Percentiles rank a stretch among this genome's conserved stretches.
Conservation (phyloP, 1,139 yeast genomes). For the Pneumocystis sp. region DNA sequence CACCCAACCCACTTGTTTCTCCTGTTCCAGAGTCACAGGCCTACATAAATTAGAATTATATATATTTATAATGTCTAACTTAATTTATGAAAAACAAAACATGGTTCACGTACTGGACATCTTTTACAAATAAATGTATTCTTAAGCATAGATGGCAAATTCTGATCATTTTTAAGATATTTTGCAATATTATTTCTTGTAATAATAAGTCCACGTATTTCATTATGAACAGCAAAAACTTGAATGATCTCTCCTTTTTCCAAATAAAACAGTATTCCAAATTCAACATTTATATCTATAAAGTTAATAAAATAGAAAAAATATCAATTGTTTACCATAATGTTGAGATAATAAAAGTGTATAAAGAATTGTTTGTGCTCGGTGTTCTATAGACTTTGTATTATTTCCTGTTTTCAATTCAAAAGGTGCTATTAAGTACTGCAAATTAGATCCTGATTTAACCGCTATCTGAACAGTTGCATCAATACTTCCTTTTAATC, state of each 20-base stretch:
- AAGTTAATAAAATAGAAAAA: not conserved
- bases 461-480: conserved; percentile 58
- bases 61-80: not conserved
- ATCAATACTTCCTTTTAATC: conserved; percentile 83
- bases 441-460: conserved; percentile 20
- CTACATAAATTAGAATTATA: not conserved
- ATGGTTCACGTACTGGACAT: conserved; percentile 46
- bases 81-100: conserved; percentile 55
- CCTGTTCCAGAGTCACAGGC: conserved; percentile 40
- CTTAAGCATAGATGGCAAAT: conserved; percentile 45
- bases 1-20: conserved; percentile 26
- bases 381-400: conserved; percentile 47
- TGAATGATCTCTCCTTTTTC: conserved; percentile 42
- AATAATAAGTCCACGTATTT: conserved; percentile 50
- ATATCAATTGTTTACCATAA: conserved; percentile 26
- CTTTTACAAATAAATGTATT: conserved; percentile 46
- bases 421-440: conserved; percentile 35
- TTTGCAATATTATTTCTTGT: conserved; percentile 57
- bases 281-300: conserved; percentile 40
- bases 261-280: conserved; percentile 62
- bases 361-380: conserved; percentile 81
- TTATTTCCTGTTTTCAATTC: conserved; percentile 73
- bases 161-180: conserved; percentile 32
- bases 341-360: conserved; percentile 66
- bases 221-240: conserved; percentile 27